phyloP scores from a whole-genome alignment of 129 eudicot species.

The Sambucus nigra region DNA sequence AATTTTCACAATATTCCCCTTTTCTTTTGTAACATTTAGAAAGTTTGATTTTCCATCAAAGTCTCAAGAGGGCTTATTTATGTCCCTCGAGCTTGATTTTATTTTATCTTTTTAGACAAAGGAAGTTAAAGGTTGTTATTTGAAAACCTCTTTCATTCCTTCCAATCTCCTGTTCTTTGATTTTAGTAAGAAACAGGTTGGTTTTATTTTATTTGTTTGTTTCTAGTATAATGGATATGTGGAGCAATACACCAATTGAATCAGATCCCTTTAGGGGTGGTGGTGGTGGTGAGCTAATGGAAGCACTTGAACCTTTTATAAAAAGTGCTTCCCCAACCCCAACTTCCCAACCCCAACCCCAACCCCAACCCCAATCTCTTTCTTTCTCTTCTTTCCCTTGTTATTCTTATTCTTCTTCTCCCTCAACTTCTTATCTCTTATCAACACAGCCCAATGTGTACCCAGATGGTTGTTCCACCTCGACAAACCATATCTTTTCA shows the following conservation, averaged over 20 bases:
- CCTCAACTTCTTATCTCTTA: constrained; percentile 17
- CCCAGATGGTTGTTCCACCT: background rate
- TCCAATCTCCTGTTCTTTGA: constrained; percentile 20
- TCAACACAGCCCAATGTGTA: constrained; percentile 8
- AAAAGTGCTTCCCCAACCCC: constrained; percentile 48
- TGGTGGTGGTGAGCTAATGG: constrained; percentile 70
- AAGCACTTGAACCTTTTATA: constrained; percentile 85
- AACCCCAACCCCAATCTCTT: constrained; percentile 7
- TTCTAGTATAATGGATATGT: constrained; percentile 40
- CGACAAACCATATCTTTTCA: constrained; percentile 6
- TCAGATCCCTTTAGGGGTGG: constrained; percentile 32
- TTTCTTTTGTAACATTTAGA: constrained; percentile 5
- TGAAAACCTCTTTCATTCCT: constrained; percentile 19
- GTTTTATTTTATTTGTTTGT: background rate
- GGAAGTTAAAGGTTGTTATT: constrained; percentile 28
- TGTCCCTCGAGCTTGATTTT: constrained; percentile 50
- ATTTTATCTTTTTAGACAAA: background rate
- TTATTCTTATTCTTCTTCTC: constrained; percentile 18
- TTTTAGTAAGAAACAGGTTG: constrained; percentile 27
- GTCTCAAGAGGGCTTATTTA: constrained; percentile 58
- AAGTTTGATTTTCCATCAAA: too few relatives aligned
- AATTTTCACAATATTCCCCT: constrained; percentile 5
- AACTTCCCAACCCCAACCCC: constrained; percentile 14
- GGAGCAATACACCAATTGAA: constrained; percentile 23
- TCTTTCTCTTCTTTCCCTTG: constrained; percentile 23